These are phyloP conservation scores for Acephala macrosclerotiorum DNA, from an alignment of 2,329 filamentous ascomycete species.

Conservation along the genomic window DNA sequence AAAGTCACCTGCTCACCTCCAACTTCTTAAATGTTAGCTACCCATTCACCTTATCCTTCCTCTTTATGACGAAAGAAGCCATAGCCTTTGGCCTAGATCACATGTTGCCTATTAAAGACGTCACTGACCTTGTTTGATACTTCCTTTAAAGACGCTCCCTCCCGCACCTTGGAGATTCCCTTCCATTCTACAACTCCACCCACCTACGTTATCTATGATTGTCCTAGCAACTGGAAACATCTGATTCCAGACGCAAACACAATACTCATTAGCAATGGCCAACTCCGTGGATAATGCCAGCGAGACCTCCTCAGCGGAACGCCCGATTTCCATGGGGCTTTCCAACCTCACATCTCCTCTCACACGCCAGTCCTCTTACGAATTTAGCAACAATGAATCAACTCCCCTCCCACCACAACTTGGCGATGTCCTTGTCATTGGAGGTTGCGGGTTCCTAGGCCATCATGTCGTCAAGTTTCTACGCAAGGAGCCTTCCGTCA, in stretches of 20 bases:
- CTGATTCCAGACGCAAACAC: not conserved
- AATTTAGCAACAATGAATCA: not conserved
- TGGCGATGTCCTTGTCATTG: constrained; percentile 21
- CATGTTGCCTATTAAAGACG: not conserved
- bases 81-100: not conserved
- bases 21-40: not conserved
- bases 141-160: not conserved
- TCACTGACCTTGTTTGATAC: not conserved
- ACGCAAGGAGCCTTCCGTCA: constrained; percentile 47
- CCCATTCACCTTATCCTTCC: not conserved
- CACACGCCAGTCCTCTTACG: constrained; percentile 11
- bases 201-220: not conserved
- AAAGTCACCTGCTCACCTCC: not conserved
- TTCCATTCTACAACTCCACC: not conserved
- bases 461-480: constrained; percentile 57
- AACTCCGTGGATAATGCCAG: not conserved
- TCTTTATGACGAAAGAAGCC: not conserved
- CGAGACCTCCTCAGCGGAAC: not conserved
- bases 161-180: not conserved
- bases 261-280: not conserved
- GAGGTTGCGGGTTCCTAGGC: constrained; percentile 52
- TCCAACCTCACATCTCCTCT: not conserved
- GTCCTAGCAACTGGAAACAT: not conserved
- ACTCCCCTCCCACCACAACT: constrained; percentile 3
- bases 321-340: not conserved